These are phyloP conservation scores for Fusarium torreyae DNA, from an alignment of 2,329 filamentous ascomycete species.

Conservation along the genomic window DNA sequence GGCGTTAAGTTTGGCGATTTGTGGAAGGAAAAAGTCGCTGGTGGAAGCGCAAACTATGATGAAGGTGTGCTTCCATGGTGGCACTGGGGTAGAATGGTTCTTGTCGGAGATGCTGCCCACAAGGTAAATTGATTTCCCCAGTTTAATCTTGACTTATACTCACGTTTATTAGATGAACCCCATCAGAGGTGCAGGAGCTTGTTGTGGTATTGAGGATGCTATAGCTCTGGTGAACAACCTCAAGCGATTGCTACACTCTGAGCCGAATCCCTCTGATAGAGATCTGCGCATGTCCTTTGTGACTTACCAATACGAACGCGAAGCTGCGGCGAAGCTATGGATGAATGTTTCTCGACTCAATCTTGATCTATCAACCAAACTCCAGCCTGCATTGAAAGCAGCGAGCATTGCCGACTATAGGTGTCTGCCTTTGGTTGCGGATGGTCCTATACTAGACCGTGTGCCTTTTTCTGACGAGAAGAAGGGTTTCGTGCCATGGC, in stretches of 20 bases:
- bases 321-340: conserved; percentile 19
- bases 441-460: conserved; percentile 16
- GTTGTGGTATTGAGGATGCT: conserved; percentile 25
- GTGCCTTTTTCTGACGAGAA: conserved; percentile 15
- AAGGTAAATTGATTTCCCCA: not conserved
- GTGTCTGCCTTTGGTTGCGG: conserved; percentile 10
- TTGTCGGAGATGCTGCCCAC: conserved; percentile 29
- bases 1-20: conserved; percentile 25
- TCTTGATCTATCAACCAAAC: conserved; percentile 20
- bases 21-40: conserved; percentile 24
- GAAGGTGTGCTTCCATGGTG: conserved; percentile 30
- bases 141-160: not conserved
- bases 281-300: conserved; percentile 6
- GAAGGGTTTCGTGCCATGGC: conserved; percentile 13
- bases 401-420: conserved; percentile 10
- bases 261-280: not conserved
- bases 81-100: conserved; percentile 34
- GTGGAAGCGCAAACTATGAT: conserved; percentile 30
- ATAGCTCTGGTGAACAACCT: conserved; percentile 21
- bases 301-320: conserved; percentile 20
- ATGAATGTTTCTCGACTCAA: conserved; percentile 20
- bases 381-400: conserved; percentile 17
- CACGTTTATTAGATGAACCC: conserved; percentile 23
- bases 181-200: conserved; percentile 32
- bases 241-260: not conserved